These are phyloP conservation scores for Chenopodium suecicum DNA, from an alignment of 148 eudicot species.

Conservation along the genomic window DNA sequence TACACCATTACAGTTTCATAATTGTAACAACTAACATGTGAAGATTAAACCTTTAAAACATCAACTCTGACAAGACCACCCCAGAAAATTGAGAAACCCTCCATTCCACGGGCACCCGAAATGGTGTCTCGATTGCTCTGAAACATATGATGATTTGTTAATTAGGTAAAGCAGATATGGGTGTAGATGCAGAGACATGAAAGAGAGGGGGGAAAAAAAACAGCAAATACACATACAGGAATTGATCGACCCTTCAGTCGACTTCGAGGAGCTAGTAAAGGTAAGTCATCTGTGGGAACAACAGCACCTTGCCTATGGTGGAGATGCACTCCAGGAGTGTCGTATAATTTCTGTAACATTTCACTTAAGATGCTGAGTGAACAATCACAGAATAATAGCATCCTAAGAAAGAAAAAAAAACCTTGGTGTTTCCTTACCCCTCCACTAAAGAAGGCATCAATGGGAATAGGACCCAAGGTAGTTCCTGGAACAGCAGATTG, in stretches of 20 bases:
- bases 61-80: constrained; percentile 96
- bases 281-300: constrained; percentile 79
- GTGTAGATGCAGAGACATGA: background rate
- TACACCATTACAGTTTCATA: background rate
- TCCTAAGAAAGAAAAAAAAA: background rate
- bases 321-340: constrained; percentile 98
- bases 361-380: constrained; percentile 6
- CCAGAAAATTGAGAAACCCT: constrained; percentile 93
- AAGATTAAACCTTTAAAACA: constrained; percentile 55
- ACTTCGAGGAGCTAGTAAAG: constrained; percentile 83
- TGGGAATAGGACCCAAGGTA: constrained; percentile 90
- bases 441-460: constrained; percentile 85
- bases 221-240: constrained; percentile 51
- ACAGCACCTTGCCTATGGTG: constrained; percentile 99
- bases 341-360: constrained; percentile 69
- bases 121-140: constrained; percentile 35
- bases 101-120: constrained; percentile 52
- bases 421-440: constrained; percentile 56
- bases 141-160: constrained; percentile 32
- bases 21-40: constrained; percentile 4
- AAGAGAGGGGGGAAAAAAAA: background rate
- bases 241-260: constrained; percentile 84
- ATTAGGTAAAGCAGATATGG: background rate
- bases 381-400: background rate
- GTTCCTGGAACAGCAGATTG: constrained; percentile 99